phyloP scores from a whole-genome alignment of 1,284 basidiomycete genomes.

The Ceratobasidium sp. region DNA sequence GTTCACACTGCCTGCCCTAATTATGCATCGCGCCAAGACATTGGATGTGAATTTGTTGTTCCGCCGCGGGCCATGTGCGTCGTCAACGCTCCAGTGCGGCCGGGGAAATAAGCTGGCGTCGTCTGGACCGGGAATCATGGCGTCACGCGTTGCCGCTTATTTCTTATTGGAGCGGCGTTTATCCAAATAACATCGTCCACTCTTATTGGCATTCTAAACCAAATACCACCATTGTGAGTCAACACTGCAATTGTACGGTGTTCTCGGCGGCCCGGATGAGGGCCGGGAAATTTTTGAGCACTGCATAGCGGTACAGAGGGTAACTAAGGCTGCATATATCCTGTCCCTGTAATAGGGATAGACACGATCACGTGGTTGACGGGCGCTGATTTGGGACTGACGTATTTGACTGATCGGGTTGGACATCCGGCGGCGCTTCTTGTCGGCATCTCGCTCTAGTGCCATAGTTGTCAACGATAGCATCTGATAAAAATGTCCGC shows the following conservation, averaged over 20 bases:
- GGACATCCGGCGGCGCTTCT: background rate
- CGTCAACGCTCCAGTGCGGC: background rate
- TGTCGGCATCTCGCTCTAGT: background rate
- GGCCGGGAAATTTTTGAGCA: background rate
- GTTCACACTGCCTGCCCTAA: conserved; percentile 20
- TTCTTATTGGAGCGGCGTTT: background rate
- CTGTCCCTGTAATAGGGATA: background rate
- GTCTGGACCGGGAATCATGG: background rate
- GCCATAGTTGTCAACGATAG: background rate
- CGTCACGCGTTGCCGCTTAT: background rate
- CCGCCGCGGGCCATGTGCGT: background rate
- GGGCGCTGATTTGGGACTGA: background rate
- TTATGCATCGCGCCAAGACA: background rate
- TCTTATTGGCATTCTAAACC: background rate
- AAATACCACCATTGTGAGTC: too few species aligned
- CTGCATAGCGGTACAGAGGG: background rate
- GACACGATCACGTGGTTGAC: background rate
- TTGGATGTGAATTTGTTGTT: background rate
- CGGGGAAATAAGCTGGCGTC: conserved; percentile 2
- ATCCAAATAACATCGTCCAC: background rate
- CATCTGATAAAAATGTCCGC: background rate
- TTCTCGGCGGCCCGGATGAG: background rate
- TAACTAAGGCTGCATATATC: conserved; percentile 1
- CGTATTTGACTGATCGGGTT: conserved; percentile 30
- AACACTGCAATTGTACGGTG: background rate